Percentiles rank a stretch among this genome's conserved stretches.
These are phyloP conservation scores for Clonostachys chloroleuca DNA, from an alignment of 2,329 filamentous ascomycete genomes.

Conservation along the genomic window DNA sequence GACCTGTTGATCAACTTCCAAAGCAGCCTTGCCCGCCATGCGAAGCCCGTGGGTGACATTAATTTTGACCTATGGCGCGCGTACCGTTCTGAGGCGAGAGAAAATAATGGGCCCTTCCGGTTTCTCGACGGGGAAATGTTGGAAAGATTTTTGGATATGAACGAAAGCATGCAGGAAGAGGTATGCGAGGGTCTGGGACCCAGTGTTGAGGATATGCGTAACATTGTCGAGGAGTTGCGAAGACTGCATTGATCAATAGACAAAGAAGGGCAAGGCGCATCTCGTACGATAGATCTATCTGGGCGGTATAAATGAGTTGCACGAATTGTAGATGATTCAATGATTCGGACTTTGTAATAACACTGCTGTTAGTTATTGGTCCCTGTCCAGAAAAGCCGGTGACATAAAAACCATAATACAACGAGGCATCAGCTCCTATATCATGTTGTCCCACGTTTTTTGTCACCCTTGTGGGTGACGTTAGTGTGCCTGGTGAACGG, in stretches of 20 bases:
- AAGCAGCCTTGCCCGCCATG: conserved; percentile 57
- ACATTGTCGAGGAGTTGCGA: conserved; percentile 57
- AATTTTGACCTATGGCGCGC: conserved; percentile 78
- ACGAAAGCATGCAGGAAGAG: conserved; percentile 49
- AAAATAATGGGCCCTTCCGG: conserved; percentile 73
- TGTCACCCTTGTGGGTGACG: too few species aligned
- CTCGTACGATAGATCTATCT: too few species aligned
- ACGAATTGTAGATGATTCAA: too few species aligned
- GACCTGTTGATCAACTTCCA: conserved; percentile 84
- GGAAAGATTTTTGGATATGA: conserved; percentile 75
- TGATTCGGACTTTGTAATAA: too few species aligned
- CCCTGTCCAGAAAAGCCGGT: too few species aligned
- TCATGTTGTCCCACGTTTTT: too few species aligned
- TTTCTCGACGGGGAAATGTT: conserved; percentile 93
- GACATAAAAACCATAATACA: too few species aligned
- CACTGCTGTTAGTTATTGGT: too few species aligned
- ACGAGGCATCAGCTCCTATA: too few species aligned
- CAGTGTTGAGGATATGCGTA: conserved; percentile 58
- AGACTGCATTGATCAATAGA: conserved; percentile 34
- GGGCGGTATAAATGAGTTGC: too few species aligned
- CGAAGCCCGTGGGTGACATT: conserved; percentile 68
- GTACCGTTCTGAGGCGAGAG: conserved; percentile 68
- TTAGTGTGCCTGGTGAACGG: too few species aligned
- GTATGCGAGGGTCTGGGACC: conserved; percentile 53
- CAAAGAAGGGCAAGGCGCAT: not conserved